Conservation (phyloP, 73 alveolate genomes). For the Paramecium pentaurelia region DNA sequence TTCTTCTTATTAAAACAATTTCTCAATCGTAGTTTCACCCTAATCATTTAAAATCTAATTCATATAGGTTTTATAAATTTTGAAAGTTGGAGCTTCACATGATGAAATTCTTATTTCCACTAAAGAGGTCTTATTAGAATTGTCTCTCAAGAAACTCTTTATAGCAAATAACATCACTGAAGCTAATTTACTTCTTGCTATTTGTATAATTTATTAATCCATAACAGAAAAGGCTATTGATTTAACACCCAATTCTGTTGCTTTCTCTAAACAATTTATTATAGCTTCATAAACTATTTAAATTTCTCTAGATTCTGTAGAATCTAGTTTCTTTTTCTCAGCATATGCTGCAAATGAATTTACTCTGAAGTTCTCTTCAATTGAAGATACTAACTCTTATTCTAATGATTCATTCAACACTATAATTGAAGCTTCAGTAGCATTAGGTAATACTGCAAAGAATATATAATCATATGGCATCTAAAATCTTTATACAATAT, state of each 20-base stretch:
- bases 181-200: background rate
- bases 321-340: background rate
- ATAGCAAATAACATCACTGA: background rate
- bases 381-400: background rate
- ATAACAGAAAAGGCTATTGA: background rate
- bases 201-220: background rate
- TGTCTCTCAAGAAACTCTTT: background rate
- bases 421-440: background rate
- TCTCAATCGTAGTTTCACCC: background rate
- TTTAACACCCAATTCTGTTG: background rate
- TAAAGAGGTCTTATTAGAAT: background rate
- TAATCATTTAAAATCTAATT: background rate
- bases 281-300: background rate
- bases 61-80: background rate
- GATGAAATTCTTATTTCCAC: background rate
- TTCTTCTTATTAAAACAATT: background rate
- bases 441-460: slow-evolving; percentile 9
- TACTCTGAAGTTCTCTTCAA: background rate
- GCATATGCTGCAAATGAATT: background rate
- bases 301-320: background rate
- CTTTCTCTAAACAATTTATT: slow-evolving; percentile 4
- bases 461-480: slow-evolving; percentile 5
- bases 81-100: background rate
- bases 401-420: background rate
- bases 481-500: background rate